Base-by-base conservation (phyloP, 495 filamentous ascomycete species). In the Platismatia glauca region DNA sequence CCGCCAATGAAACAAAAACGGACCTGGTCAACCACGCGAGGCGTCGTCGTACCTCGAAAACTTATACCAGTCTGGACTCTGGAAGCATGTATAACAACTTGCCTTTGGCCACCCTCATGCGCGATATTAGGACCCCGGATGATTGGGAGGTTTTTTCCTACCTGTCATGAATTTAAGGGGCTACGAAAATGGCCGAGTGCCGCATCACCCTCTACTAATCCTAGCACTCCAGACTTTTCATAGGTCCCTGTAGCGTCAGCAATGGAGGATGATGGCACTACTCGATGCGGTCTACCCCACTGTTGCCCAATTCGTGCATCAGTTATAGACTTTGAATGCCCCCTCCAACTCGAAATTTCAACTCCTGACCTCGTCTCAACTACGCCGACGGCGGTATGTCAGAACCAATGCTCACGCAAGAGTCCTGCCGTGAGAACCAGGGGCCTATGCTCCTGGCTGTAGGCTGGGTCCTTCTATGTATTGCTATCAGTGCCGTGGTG, bases 371-470 rank as follows among this genome's bases (percentile, higher is more conserved):
- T 18, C 41, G 52, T 58, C 33, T 55, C 44, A 63, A 34, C 0
- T 31, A 44, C 44, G 38, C 35, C 58, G 16, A 61, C 31, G 48
- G 35, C 46, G 48, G 24, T 34, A 67, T 67, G 61, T 52, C 65
- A 37, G 41, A 59, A 24, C 44, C 15, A 39, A 37, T 53, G 22
- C 58, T 56, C 39, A 41, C 58, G 35, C 50, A 55, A 18, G 57
- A 64, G 18, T 31, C 43, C 43, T 70, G 68, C 48, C 43, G 52
- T 24, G 62, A 61, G 41, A 64, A 66, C 22, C 64, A 52, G 48
- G 68, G 68, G 27, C 61, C 61, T 16, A 59, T 59, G 59, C 37
- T 67, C 18, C 66, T 70, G 11, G 64, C 52, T 7, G 7, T 70
- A 3, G 29, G 56, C 33, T 70, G 58, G 29, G 24, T 35, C 15